phyloP scores from a whole-genome alignment of 2,329 filamentous ascomycete genomes.

The Teratosphaeria gauchensis region DNA sequence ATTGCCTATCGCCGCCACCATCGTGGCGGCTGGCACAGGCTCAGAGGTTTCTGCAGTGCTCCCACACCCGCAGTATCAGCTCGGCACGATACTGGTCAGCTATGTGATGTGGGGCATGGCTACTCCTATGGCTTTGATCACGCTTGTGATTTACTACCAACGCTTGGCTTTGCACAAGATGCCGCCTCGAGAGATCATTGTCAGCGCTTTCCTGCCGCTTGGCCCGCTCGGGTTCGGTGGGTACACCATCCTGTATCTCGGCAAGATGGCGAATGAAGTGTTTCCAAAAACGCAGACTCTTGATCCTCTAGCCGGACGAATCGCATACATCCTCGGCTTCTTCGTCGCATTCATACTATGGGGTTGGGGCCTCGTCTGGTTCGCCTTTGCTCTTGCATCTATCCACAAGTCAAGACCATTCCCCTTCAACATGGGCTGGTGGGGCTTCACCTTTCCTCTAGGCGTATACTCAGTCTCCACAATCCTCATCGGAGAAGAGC shows the following conservation, averaged over 20 bases:
- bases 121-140: conserved; percentile 49
- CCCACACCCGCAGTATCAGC: conserved; percentile 43
- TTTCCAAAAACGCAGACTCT: conserved; percentile 25
- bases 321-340: conserved; percentile 52
- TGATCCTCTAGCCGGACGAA: conserved; percentile 35
- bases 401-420: conserved; percentile 38
- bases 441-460: conserved; percentile 50
- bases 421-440: conserved; percentile 56
- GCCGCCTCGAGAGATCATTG: conserved; percentile 57
- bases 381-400: conserved; percentile 44
- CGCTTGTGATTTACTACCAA: conserved; percentile 61
- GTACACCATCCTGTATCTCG: conserved; percentile 47
- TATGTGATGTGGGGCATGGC: conserved; percentile 64
- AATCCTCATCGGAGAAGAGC: conserved; percentile 39
- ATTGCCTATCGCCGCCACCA: conserved; percentile 56
- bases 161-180: conserved; percentile 58
- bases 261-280: conserved; percentile 32
- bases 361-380: conserved; percentile 47
- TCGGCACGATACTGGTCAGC: conserved; percentile 52
- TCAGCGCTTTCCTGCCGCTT: conserved; percentile 58
- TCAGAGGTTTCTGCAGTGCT: conserved; percentile 55
- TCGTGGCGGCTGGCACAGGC: conserved; percentile 57
- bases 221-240: conserved; percentile 59
- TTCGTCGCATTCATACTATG: conserved; percentile 46
- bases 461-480: conserved; percentile 47